Percentiles rank a stretch among this genome's conserved stretches.
phyloP scores from a whole-genome alignment of 2,329 filamentous ascomycete species.

The Sarocladium brachiariae region DNA sequence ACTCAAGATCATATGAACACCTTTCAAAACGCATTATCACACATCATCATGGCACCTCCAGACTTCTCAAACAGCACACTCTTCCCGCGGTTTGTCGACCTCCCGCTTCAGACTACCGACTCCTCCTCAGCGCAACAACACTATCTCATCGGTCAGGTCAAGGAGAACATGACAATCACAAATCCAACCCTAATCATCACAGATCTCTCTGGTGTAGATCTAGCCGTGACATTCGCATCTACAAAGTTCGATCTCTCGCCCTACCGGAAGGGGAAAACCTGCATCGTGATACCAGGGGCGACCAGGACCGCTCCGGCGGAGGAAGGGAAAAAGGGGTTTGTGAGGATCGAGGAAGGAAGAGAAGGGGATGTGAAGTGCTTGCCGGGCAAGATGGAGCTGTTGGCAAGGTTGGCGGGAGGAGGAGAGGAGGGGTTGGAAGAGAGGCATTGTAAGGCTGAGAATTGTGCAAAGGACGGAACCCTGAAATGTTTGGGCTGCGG shows the following conservation, averaged over 20 bases:
- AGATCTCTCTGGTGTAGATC: constrained; percentile 31
- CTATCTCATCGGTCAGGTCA: constrained; percentile 37
- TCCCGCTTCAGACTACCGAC: constrained; percentile 20
- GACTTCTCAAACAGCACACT: background rate
- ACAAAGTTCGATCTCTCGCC: constrained; percentile 26
- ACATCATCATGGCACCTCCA: background rate
- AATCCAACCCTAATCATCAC: constrained; percentile 40
- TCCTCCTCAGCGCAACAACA: constrained; percentile 19
- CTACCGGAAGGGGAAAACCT: constrained; percentile 33
- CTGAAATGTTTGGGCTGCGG: constrained; percentile 37
- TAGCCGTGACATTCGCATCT: constrained; percentile 41
- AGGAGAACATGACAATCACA: constrained; percentile 41
- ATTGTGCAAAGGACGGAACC: constrained; percentile 19
- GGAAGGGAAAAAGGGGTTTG: constrained; percentile 31
- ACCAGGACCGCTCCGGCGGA: constrained; percentile 23
- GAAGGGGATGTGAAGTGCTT: constrained; percentile 28
- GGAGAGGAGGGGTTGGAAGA: no score
- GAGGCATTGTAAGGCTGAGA: constrained; percentile 24
- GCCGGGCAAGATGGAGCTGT: constrained; percentile 13
- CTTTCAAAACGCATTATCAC: background rate
- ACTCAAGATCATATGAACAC: background rate
- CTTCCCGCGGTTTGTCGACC: constrained; percentile 26
- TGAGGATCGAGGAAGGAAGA: constrained; percentile 27
- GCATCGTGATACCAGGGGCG: constrained; percentile 29
- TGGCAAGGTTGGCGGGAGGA: background rate